A percentile compares a stretch with the other conserved stretches of the same genome.
Conservation (phyloP, 2,329 filamentous ascomycete genomes). For the Paramyrothecium roridum region DNA sequence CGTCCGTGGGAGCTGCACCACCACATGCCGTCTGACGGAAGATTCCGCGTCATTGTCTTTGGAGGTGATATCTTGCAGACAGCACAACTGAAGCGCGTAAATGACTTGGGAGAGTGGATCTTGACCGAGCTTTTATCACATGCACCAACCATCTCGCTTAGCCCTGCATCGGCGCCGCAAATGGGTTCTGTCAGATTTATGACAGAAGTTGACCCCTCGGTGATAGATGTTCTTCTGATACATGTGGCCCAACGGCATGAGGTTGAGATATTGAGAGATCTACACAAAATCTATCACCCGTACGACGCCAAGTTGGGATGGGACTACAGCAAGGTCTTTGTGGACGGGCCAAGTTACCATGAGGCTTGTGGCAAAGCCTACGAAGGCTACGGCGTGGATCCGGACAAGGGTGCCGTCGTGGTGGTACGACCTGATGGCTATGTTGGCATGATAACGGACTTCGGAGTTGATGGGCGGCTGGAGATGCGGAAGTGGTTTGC, state of each 20-base stretch:
- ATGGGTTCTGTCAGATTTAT: conserved; percentile 2
- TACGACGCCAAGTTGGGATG: conserved; percentile 45
- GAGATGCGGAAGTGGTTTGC: conserved; percentile 9
- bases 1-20: conserved; percentile 59
- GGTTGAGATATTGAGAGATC: conserved; percentile 44
- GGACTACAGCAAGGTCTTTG: conserved; percentile 56
- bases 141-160: conserved; percentile 22
- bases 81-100: conserved; percentile 39
- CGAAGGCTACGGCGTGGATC: conserved; percentile 55
- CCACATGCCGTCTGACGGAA: conserved; percentile 51
- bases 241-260: conserved; percentile 50
- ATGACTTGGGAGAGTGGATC: conserved; percentile 43
- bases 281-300: conserved; percentile 46
- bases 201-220: conserved; percentile 9
- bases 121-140: conserved; percentile 36
- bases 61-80: conserved; percentile 50
- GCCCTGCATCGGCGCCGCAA: conserved; percentile 9
- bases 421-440: conserved; percentile 67
- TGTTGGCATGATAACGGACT: conserved; percentile 41
- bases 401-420: conserved; percentile 52
- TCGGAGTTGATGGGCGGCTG: conserved; percentile 24
- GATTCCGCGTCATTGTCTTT: conserved; percentile 60
- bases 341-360: conserved; percentile 51
- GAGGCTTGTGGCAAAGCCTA: conserved; percentile 51
- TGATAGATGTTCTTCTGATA: conserved; percentile 60